These are phyloP conservation scores for Eucalyptus globulus DNA, from an alignment of 345 rosid species.

Conservation along the genomic window DNA sequence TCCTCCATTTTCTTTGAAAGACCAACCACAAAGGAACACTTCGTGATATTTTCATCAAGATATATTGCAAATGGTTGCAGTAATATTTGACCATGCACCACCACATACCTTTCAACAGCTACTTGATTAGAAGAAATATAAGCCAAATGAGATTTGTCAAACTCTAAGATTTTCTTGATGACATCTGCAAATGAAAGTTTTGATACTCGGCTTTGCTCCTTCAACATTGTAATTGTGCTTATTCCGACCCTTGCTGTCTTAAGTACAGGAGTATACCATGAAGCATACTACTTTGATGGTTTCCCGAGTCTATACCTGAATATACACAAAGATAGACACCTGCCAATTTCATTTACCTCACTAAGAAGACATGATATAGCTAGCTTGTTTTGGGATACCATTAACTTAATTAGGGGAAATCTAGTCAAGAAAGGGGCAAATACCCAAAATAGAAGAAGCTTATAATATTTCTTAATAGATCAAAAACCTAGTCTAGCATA, in stretches of 20 bases:
- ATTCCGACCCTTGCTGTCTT: slow-evolving; percentile 61
- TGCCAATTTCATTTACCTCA: not conserved
- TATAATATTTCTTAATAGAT: not conserved
- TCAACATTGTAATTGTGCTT: slow-evolving; percentile 44
- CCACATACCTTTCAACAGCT: slow-evolving; percentile 52
- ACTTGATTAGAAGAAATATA: slow-evolving; percentile 48
- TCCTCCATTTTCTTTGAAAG: slow-evolving; percentile 62
- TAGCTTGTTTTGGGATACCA: not conserved
- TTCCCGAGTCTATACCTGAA: slow-evolving; percentile 80
- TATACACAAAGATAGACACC: not conserved
- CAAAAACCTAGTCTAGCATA: not conserved
- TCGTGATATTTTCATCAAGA: slow-evolving; percentile 34
- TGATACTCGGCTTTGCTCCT: slow-evolving; percentile 39
- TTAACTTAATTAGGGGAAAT: not conserved
- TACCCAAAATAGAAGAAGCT: not conserved
- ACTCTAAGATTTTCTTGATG: slow-evolving; percentile 32
- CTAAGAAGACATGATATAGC: not conserved
- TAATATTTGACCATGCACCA: slow-evolving; percentile 73
- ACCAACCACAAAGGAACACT: slow-evolving; percentile 41
- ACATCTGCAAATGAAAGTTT: slow-evolving; percentile 51
- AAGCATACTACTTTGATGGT: slow-evolving; percentile 69
- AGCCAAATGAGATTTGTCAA: slow-evolving; percentile 26
- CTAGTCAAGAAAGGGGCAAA: not conserved
- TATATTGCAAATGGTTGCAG: slow-evolving; percentile 53
- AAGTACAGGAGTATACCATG: slow-evolving; percentile 58